Evolutionary conservation across 1,139 yeast species (phyloP).

Genomic region (Saccharomycopsis phalli): DNA sequence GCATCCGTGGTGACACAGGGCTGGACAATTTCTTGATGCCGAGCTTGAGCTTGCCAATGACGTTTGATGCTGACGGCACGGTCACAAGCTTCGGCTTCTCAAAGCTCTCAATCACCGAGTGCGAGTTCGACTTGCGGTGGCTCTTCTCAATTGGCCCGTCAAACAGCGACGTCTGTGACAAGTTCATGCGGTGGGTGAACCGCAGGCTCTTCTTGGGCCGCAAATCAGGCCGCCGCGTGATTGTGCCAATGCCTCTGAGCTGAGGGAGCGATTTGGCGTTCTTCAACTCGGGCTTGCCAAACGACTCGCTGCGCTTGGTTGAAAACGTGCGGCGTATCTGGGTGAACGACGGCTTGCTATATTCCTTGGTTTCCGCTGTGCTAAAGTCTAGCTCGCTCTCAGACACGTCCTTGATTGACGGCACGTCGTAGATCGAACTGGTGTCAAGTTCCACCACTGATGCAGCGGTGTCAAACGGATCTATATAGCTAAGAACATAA

Average conservation of each 20-base stretch:
- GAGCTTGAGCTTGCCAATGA: slow-evolving; percentile 13
- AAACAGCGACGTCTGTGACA: background rate
- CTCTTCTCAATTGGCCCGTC: background rate
- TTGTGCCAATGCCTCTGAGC: slow-evolving; percentile 13
- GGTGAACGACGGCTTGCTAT: background rate
- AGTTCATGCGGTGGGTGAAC: background rate
- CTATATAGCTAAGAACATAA: background rate
- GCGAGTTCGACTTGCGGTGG: slow-evolving; percentile 12
- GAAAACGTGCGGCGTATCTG: background rate
- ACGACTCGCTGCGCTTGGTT: background rate
- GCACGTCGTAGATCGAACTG: slow-evolving; percentile 10
- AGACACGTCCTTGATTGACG: slow-evolving; percentile 15
- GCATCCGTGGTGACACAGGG: slow-evolving; percentile 4
- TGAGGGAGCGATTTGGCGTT: slow-evolving; percentile 19
- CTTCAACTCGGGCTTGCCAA: slow-evolving; percentile 10
- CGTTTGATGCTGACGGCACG: slow-evolving; percentile 6
- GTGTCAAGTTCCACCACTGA: slow-evolving; percentile 1
- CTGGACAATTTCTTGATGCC: slow-evolving; percentile 12
- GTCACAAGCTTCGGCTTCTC: slow-evolving; percentile 5
- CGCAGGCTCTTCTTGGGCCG: background rate
- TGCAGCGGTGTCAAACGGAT: slow-evolving; percentile 1
- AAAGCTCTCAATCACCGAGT: slow-evolving; percentile 3
- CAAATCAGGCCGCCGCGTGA: slow-evolving; percentile 1
- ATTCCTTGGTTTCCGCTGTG: background rate
- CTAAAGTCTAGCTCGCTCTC: slow-evolving; percentile 13